phyloP scores from a whole-genome alignment of 192 early-diverging fungal genomes.

The Linnemannia schmuckeri region DNA sequence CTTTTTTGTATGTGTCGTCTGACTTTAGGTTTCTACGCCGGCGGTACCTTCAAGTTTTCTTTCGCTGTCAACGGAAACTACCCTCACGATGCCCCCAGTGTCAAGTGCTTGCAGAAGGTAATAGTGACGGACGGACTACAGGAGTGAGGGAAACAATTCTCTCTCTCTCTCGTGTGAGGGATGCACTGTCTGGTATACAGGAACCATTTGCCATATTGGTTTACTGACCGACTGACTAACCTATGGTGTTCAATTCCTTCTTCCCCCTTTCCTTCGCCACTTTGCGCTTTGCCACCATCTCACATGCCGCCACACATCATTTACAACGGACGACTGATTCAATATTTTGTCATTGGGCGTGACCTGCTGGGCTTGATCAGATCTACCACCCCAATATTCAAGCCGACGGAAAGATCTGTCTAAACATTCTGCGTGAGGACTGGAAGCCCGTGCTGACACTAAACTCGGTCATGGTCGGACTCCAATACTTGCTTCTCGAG shows the following conservation, averaged over 20 bases:
- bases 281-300: not conserved
- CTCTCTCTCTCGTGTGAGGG: not conserved
- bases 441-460: conserved; percentile 99
- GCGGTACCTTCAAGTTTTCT: conserved; percentile 85
- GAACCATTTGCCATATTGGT: not conserved
- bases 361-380: conserved; percentile 39
- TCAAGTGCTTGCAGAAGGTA: conserved; percentile 90
- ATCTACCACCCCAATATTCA: conserved; percentile 99
- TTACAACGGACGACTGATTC: not conserved
- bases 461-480: conserved; percentile 89
- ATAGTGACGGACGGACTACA: not conserved
- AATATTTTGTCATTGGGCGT: not conserved
- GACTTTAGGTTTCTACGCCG: conserved; percentile 82
- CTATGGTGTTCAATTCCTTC: not conserved
- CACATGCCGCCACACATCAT: not conserved
- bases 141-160: not conserved
- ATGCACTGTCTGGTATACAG: not conserved
- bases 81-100: conserved; percentile 96
- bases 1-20: conserved; percentile 10
- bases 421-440: conserved; percentile 97
- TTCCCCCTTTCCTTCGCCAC: not conserved
- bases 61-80: conserved; percentile 90
- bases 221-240: not conserved
- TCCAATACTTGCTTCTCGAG: conserved; percentile 93
- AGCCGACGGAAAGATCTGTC: conserved; percentile 94